A percentile compares a stretch with the other conserved stretches of the same genome.
Evolutionary conservation across 1,284 basidiomycete species (phyloP).

Genomic region (Papiliotrema laurentii): DNA sequence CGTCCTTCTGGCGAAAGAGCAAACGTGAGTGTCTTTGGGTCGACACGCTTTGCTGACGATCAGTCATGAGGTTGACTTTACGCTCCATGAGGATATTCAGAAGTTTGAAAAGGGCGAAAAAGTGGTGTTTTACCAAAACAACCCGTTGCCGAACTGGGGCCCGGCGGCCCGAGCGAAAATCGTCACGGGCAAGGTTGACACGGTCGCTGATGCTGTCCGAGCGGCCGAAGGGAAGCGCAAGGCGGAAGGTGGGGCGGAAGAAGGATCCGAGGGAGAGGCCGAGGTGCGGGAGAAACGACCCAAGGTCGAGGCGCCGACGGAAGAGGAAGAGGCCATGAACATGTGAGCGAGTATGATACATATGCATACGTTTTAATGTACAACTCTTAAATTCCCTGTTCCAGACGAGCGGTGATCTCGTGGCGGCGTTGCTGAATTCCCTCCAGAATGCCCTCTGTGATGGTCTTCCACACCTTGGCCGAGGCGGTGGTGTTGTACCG

Average conservation of each 20-base stretch:
- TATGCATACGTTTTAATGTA: background rate
- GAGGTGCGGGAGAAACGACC: background rate
- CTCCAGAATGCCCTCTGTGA: slow-evolving; percentile 24
- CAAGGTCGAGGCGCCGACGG: background rate
- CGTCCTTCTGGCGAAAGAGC: slow-evolving; percentile 60
- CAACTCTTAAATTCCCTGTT: background rate
- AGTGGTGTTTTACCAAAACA: slow-evolving; percentile 84
- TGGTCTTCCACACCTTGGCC: slow-evolving; percentile 43
- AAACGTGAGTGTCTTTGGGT: slow-evolving; percentile 59
- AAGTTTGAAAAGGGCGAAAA: slow-evolving; percentile 53
- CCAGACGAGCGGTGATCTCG: slow-evolving; percentile 9
- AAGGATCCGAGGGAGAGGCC: background rate
- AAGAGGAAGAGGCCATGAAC: slow-evolving; percentile 7
- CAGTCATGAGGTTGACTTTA: slow-evolving; percentile 68
- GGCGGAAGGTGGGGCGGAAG: slow-evolving; percentile 1
- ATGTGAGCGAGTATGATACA: background rate
- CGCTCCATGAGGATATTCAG: slow-evolving; percentile 61
- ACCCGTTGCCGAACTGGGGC: slow-evolving; percentile 89
- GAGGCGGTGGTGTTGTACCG: slow-evolving; percentile 47
- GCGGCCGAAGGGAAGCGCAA: slow-evolving; percentile 9
- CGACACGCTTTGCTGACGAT: background rate
- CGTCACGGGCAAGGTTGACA: slow-evolving; percentile 7
- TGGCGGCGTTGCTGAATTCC: slow-evolving; percentile 16
- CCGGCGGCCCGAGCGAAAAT: slow-evolving; percentile 52
- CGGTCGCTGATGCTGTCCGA: slow-evolving; percentile 1